Evolutionary conservation across 495 filamentous ascomycete genomes (phyloP).

Genomic region (Lepidopterella palustris): DNA sequence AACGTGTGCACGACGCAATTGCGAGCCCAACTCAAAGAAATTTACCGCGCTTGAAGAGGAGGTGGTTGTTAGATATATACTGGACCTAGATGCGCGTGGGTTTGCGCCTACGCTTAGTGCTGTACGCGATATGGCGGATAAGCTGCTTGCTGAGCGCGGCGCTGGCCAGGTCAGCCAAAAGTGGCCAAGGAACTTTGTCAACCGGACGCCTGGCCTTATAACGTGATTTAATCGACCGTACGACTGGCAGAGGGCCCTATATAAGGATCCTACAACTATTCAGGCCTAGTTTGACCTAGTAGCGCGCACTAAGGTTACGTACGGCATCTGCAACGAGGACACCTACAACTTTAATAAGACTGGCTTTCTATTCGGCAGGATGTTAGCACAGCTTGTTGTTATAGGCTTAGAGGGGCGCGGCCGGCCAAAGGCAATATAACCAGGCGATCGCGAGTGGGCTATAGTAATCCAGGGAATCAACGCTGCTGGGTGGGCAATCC

Average conservation of each 20-base stretch:
- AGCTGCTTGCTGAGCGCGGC: slow-evolving; percentile 4
- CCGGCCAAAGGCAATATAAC: slow-evolving; percentile 28
- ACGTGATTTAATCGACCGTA: slow-evolving; percentile 33
- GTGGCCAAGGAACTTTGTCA: slow-evolving; percentile 26
- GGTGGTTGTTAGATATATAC: slow-evolving; percentile 9
- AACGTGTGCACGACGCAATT: slow-evolving; percentile 6
- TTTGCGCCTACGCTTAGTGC: not conserved
- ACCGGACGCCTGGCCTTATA: slow-evolving; percentile 31
- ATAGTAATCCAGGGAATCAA: slow-evolving; percentile 37
- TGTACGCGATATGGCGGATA: slow-evolving; percentile 3
- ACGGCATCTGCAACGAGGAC: not conserved
- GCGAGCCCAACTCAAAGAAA: slow-evolving; percentile 13
- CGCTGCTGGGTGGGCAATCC: slow-evolving; percentile 10
- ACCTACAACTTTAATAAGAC: slow-evolving; percentile 5
- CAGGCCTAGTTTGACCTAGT: not conserved
- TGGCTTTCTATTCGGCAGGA: slow-evolving; percentile 36
- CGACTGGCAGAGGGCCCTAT: slow-evolving; percentile 34
- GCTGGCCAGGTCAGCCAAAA: slow-evolving; percentile 6
- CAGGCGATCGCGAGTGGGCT: slow-evolving; percentile 39
- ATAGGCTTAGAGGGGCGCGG: slow-evolving; percentile 21
- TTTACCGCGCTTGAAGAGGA: slow-evolving; percentile 9
- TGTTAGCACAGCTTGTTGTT: slow-evolving; percentile 4
- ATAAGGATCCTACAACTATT: not conserved
- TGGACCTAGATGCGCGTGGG: slow-evolving; percentile 1
- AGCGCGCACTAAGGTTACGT: not conserved